Conservation (phyloP, 495 filamentous ascomycete genomes). For the Aspergillus olivimuriae region DNA sequence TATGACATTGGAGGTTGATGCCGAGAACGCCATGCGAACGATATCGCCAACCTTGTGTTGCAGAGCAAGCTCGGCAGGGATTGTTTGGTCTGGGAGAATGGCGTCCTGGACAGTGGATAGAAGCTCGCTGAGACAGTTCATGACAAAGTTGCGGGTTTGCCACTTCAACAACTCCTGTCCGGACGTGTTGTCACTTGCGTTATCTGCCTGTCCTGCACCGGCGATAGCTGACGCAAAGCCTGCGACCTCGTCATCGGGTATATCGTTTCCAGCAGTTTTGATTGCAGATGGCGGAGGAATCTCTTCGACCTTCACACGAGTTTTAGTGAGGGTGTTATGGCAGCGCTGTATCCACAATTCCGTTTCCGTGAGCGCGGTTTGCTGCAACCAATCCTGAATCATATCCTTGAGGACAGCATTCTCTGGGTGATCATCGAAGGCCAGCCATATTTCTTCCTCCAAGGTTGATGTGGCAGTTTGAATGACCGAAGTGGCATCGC, state of each 20-base stretch:
- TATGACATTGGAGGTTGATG: slow-evolving; percentile 88
- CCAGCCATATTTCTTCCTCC: slow-evolving; percentile 88
- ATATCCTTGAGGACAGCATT: slow-evolving; percentile 75
- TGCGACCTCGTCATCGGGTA: slow-evolving; percentile 94
- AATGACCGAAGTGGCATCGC: slow-evolving; percentile 75
- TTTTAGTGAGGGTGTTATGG: slow-evolving; percentile 84
- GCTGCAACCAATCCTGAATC: slow-evolving; percentile 83
- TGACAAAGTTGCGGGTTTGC: slow-evolving; percentile 93
- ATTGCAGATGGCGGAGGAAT: slow-evolving; percentile 36
- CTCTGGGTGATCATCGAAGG: slow-evolving; percentile 67
- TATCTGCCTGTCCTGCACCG: slow-evolving; percentile 55
- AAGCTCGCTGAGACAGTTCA: slow-evolving; percentile 85
- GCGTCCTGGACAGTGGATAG: slow-evolving; percentile 69
- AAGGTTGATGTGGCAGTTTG: slow-evolving; percentile 64
- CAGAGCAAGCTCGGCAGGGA: slow-evolving; percentile 64
- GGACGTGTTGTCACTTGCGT: slow-evolving; percentile 48
- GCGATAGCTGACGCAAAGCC: slow-evolving; percentile 76
- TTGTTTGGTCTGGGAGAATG: slow-evolving; percentile 59
- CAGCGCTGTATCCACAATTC: slow-evolving; percentile 79
- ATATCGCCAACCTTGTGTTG: slow-evolving; percentile 85
- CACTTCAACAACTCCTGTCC: slow-evolving; percentile 87
- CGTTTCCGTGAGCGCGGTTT: slow-evolving; percentile 73
- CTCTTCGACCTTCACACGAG: slow-evolving; percentile 54
- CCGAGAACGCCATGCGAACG: slow-evolving; percentile 95
- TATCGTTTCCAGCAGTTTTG: slow-evolving; percentile 57